Base-by-base conservation (phyloP, 2,329 filamentous ascomycete species). In the Botrytis tulipae region DNA sequence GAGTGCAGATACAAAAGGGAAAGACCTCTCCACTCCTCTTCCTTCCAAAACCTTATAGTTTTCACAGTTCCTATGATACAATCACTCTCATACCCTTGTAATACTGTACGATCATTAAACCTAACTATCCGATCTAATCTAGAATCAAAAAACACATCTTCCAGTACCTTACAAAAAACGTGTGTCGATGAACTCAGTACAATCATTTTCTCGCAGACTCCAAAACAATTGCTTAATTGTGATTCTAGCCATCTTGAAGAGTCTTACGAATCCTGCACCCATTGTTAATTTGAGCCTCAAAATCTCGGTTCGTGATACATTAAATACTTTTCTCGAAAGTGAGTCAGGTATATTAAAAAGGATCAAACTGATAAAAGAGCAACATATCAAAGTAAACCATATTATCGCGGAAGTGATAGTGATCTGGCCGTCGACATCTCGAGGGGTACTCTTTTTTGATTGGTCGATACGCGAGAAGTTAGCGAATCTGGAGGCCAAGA, bases 21-120 rank as follows among this genome's bases (percentile, higher is more conserved):
- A n/a, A n/a, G 0, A 12, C 1, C 48, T n/a, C n/a, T 10, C n/a
- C 0, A 51, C 9, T 10, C 1, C 46, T 1, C 4, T 4, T 2
- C 42, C 5, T 44, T 16, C 42, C 4, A 51, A 5, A 51, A 51
- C 0, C 0, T 25, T n/a, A n/a, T n/a, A 12, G 3, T n/a, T 51
- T 4, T n/a, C 10, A 3, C 25, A 3, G 5, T 51, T 14, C 4
- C 5, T 51, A 51, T 22, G 1, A 48, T 48, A 10, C 46, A 48
- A 10, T 22, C 20, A 48, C 46, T 48, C 9, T 22, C 44, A 25
- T 48, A 22, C 20, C 46, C 46, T 10, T 22, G 46, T 22, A 48
- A 48, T 10, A 48, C 44, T 10, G 4, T 4, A 22, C 44, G 44
- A 46, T 20, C 2, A 20, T 46, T 8, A 20, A 20, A 46, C 0